Conservation (phyloP, 2,329 filamentous ascomycete genomes). For the Talaromyces verruculosus region DNA sequence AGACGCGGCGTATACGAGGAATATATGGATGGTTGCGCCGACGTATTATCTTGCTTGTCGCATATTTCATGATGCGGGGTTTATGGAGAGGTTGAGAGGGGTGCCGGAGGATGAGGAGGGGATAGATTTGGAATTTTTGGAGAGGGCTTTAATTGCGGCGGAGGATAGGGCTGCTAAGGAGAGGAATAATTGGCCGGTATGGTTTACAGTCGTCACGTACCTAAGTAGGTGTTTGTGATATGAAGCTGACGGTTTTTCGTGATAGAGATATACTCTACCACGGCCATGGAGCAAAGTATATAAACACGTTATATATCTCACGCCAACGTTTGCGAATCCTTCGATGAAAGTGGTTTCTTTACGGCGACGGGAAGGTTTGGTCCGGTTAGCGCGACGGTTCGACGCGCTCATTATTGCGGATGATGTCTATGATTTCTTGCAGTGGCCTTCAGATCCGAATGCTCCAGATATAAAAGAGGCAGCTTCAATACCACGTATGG, state of each 20-base stretch:
- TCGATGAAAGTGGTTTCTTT: constrained; percentile 79
- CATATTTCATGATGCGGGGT: constrained; percentile 81
- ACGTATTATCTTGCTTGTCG: constrained; percentile 81
- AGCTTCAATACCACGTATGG: constrained; percentile 65
- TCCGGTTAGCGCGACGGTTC: constrained; percentile 72
- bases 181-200: constrained; percentile 47
- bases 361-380: constrained; percentile 63
- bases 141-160: constrained; percentile 50
- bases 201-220: too few relatives aligned
- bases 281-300: constrained; percentile 72
- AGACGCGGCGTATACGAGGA: constrained; percentile 71
- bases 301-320: constrained; percentile 81
- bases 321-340: constrained; percentile 87
- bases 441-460: constrained; percentile 61
- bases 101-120: constrained; percentile 78
- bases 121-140: constrained; percentile 65
- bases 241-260: background rate
- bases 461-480: constrained; percentile 31
- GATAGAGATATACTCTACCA: constrained; percentile 52
- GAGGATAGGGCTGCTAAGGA: constrained; percentile 47
- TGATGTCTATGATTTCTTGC: constrained; percentile 91
- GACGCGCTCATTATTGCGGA: constrained; percentile 83
- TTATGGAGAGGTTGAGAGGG: constrained; percentile 64
- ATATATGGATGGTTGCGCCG: constrained; percentile 78
- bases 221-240: background rate